These are phyloP conservation scores for Austropuccinia psidii DNA, from an alignment of 1,284 basidiomycete genomes.

Conservation along the genomic window DNA sequence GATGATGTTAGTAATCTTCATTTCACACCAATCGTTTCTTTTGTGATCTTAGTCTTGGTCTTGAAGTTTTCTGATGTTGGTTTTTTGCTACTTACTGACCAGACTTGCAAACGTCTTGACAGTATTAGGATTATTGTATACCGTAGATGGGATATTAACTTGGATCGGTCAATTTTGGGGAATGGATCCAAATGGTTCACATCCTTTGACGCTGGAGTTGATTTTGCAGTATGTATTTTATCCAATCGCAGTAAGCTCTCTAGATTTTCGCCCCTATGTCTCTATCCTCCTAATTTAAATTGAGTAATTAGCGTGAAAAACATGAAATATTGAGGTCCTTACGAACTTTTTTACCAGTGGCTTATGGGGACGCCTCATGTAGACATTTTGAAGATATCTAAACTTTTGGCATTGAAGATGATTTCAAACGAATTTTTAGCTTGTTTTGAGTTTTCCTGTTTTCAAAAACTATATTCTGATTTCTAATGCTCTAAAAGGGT, in stretches of 20 bases:
- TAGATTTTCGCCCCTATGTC: neutral
- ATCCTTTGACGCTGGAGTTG: constrained; percentile 68
- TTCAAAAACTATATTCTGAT: constrained; percentile 34
- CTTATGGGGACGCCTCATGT: constrained; percentile 57
- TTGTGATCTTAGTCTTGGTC: constrained; percentile 55
- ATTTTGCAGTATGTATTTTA: constrained; percentile 76
- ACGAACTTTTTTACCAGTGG: constrained; percentile 50
- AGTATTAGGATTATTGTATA: constrained; percentile 67
- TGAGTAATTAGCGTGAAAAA: neutral
- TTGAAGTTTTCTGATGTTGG: constrained; percentile 51
- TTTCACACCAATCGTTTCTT: neutral
- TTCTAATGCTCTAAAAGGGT: neutral
- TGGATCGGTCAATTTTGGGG: constrained; percentile 83
- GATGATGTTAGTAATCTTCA: constrained; percentile 58
- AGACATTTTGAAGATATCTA: constrained; percentile 47
- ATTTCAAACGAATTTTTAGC: constrained; percentile 55
- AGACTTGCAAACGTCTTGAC: constrained; percentile 49
- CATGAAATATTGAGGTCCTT: neutral
- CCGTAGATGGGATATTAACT: constrained; percentile 74
- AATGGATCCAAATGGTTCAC: constrained; percentile 53
- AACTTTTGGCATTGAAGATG: constrained; percentile 75
- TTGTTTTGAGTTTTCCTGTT: constrained; percentile 55
- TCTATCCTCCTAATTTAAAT: neutral
- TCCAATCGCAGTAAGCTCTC: constrained; percentile 56
- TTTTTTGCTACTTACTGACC: constrained; percentile 46